Percentiles rank a stretch among this genome's conserved stretches.
phyloP scores from a whole-genome alignment of 352 stramenopile species.

The Phytophthora niederhauseri region DNA sequence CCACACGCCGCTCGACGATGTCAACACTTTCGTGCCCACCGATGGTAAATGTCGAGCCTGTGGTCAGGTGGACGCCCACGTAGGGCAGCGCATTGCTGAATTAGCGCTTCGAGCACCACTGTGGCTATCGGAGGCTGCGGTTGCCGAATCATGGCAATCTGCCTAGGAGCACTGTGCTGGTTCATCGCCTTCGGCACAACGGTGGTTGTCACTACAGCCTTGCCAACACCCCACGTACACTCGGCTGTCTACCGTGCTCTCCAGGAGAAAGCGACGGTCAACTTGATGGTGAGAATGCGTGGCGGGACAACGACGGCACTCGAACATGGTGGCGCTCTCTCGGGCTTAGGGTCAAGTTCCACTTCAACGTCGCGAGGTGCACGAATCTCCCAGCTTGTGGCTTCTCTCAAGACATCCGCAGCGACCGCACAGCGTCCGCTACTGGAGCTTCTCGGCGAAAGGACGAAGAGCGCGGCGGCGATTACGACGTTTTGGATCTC shows the following conservation, averaged over 20 bases:
- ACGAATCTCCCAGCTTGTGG: slow-evolving; percentile 31
- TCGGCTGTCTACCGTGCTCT: slow-evolving; percentile 31
- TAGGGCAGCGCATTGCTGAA: not conserved
- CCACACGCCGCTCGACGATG: not conserved
- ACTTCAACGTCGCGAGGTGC: slow-evolving; percentile 13
- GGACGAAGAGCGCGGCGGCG: slow-evolving; percentile 4
- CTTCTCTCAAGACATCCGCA: slow-evolving; percentile 22
- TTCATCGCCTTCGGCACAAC: not conserved
- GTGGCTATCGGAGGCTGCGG: too few species aligned
- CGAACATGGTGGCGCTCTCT: slow-evolving; percentile 9
- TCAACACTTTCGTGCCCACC: not conserved
- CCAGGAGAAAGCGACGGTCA: slow-evolving; percentile 25
- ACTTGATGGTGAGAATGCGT: slow-evolving; percentile 43
- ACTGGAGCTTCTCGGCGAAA: slow-evolving; percentile 23
- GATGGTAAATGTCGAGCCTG: not conserved
- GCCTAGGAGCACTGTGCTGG: not conserved
- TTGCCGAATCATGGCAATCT: not conserved
- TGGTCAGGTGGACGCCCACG: not conserved
- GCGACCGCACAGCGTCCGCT: slow-evolving; percentile 15
- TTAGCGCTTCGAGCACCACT: not conserved
- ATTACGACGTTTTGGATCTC: slow-evolving; percentile 42
- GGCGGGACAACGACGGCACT: slow-evolving; percentile 17
- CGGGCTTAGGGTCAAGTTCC: not conserved
- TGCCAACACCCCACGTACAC: slow-evolving; percentile 19
- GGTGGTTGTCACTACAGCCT: not conserved